Conservation (phyloP, 768 basidiomycete genomes). For the Podaxis sp. region DNA sequence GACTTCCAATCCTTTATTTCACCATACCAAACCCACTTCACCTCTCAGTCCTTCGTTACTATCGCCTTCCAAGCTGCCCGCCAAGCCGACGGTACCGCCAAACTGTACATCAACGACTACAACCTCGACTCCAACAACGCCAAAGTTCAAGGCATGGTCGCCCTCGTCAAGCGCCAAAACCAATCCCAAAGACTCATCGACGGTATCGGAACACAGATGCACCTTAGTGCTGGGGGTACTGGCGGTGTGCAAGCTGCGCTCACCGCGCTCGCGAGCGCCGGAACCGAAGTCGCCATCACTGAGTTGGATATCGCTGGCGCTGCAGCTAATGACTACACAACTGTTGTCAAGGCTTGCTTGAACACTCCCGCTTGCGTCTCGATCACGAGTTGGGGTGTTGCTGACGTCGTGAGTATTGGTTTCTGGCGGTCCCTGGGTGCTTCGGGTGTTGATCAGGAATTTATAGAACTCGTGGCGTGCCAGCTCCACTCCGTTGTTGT, state of each 20-base stretch:
- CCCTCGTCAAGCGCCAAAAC: conserved; percentile 41
- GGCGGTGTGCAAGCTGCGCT: conserved; percentile 40
- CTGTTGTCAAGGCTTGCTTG: conserved; percentile 47
- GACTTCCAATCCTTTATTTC: not conserved
- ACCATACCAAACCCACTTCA: conserved; percentile 1
- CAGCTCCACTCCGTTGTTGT: conserved; percentile 23
- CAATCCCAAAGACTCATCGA: conserved; percentile 38
- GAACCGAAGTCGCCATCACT: conserved; percentile 48
- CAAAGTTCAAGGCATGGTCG: conserved; percentile 39
- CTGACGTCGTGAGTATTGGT: conserved; percentile 35
- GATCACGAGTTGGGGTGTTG: conserved; percentile 51
- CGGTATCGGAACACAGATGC: conserved; percentile 50
- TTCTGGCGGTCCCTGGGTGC: not conserved
- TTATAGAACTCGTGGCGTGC: conserved; percentile 28
- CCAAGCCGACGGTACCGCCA: conserved; percentile 36
- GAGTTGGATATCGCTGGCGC: conserved; percentile 42
- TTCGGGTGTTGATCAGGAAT: not conserved
- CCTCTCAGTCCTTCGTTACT: conserved; percentile 34
- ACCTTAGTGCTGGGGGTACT: conserved; percentile 30
- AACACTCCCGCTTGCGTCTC: conserved; percentile 39
- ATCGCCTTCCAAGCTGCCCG: conserved; percentile 47
- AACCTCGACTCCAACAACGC: conserved; percentile 50
- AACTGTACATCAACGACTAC: conserved; percentile 44
- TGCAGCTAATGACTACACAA: conserved; percentile 39
- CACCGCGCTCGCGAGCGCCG: conserved; percentile 40